These are phyloP conservation scores for Pleoardoris graminearum DNA, from an alignment of 2,329 filamentous ascomycete species.

Conservation along the genomic window DNA sequence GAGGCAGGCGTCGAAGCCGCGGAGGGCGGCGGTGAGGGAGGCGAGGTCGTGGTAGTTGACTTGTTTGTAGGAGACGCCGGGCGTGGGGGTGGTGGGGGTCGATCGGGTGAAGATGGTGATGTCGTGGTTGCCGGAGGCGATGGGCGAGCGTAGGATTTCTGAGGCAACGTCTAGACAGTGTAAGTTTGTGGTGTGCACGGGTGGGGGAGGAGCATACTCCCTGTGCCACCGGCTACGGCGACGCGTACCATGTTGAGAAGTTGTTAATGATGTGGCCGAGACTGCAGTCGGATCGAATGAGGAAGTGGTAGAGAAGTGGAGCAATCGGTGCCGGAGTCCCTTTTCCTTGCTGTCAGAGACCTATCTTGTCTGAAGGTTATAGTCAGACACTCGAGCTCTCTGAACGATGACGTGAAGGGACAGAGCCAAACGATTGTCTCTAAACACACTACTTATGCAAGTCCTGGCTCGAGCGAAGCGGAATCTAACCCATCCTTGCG, in stretches of 20 bases:
- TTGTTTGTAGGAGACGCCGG: constrained; percentile 46
- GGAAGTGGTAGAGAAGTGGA: too few relatives aligned
- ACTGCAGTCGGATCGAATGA: too few relatives aligned
- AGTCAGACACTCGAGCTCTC: too few relatives aligned
- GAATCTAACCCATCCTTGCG: too few relatives aligned
- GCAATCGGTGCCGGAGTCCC: too few relatives aligned
- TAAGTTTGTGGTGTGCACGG: neutral
- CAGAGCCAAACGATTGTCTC: too few relatives aligned
- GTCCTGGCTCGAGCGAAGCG: too few relatives aligned
- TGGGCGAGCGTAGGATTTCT: constrained; percentile 57
- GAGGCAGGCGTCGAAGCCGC: constrained; percentile 55
- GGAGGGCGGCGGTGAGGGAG: constrained; percentile 46
- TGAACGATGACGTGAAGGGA: too few relatives aligned
- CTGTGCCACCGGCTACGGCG: constrained; percentile 42
- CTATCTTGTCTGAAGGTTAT: too few relatives aligned
- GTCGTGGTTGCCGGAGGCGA: constrained; percentile 56
- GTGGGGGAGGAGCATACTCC: constrained; percentile 30
- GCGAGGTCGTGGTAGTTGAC: constrained; percentile 52
- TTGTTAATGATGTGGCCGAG: neutral
- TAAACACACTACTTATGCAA: too few relatives aligned
- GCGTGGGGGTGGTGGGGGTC: constrained; percentile 31
- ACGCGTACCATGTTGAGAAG: constrained; percentile 37
- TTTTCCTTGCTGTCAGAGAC: too few relatives aligned
- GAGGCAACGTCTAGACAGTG: constrained; percentile 53
- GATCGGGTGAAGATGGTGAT: constrained; percentile 57